phyloP scores from a whole-genome alignment of 2,329 filamentous ascomycete species.

The Sporothrix dimorphospora region DNA sequence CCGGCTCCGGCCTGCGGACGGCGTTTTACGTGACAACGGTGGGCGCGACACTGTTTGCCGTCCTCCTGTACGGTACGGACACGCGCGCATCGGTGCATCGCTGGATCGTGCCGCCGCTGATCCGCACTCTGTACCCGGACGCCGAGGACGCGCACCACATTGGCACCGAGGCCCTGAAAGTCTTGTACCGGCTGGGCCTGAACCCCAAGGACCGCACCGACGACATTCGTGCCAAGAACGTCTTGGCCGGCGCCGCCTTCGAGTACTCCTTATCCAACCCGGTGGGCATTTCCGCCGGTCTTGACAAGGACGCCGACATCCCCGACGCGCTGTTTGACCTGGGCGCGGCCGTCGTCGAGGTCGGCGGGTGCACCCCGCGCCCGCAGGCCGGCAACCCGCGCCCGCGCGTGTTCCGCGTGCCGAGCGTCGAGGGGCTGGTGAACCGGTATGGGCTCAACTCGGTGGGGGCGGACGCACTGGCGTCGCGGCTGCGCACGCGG shows the following conservation, averaged over 20 bases:
- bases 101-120: constrained; percentile 65
- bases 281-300: constrained; percentile 89
- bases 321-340: constrained; percentile 82
- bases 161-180: constrained; percentile 71
- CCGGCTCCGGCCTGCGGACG: constrained; percentile 41
- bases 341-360: constrained; percentile 85
- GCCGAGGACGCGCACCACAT: constrained; percentile 91
- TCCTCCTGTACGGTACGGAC: constrained; percentile 73
- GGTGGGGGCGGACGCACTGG: constrained; percentile 84
- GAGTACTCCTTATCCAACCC: constrained; percentile 76
- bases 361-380: constrained; percentile 86
- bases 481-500: constrained; percentile 74
- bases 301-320: constrained; percentile 93
- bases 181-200: constrained; percentile 72
- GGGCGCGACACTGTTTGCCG: constrained; percentile 48
- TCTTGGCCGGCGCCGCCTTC: constrained; percentile 64
- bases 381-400: constrained; percentile 86
- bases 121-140: constrained; percentile 70
- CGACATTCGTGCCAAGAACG: constrained; percentile 42
- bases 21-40: constrained; percentile 48
- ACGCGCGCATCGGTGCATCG: constrained; percentile 71
- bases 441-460: constrained; percentile 97
- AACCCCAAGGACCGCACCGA: constrained; percentile 78
- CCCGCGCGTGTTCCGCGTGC: constrained; percentile 85
- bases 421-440: constrained; percentile 82